Evolutionary conservation across 192 early-diverging fungal species (phyloP).

Genomic region (Coemansia sp.): DNA sequence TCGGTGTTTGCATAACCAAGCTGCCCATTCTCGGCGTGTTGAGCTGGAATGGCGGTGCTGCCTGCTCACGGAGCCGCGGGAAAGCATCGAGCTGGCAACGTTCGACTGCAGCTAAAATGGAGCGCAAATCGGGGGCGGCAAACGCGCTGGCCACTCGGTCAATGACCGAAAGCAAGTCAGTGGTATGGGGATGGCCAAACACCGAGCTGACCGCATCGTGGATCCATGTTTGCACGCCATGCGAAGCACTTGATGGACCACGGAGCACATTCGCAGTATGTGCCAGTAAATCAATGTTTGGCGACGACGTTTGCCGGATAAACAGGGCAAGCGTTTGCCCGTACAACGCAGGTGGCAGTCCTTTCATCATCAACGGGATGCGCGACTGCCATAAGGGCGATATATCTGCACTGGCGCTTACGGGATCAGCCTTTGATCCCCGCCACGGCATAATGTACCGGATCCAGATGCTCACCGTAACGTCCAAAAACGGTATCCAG

Average conservation of each 20-base stretch:
- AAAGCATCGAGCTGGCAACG: slow-evolving; percentile 24
- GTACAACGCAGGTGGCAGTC: slow-evolving; percentile 32
- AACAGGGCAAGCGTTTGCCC: slow-evolving; percentile 30
- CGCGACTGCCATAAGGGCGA: slow-evolving; percentile 40
- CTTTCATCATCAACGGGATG: slow-evolving; percentile 35
- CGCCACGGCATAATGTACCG: slow-evolving; percentile 49
- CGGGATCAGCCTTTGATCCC: slow-evolving; percentile 5
- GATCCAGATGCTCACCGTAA: slow-evolving; percentile 31
- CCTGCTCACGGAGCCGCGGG: slow-evolving; percentile 14
- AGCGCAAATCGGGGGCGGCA: slow-evolving; percentile 23
- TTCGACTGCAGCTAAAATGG: slow-evolving; percentile 35
- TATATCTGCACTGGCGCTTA: slow-evolving; percentile 8
- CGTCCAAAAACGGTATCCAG: slow-evolving; percentile 39
- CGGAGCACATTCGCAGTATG: not conserved
- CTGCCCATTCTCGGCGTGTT: not conserved
- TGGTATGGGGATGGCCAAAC: slow-evolving; percentile 12
- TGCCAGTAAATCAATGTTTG: slow-evolving; percentile 28
- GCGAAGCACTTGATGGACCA: not conserved
- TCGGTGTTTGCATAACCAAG: slow-evolving; percentile 21
- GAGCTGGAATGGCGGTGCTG: not conserved
- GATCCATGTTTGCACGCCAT: slow-evolving; percentile 24
- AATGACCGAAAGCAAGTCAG: slow-evolving; percentile 33
- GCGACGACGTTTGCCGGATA: slow-evolving; percentile 15
- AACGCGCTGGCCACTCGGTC: slow-evolving; percentile 38
- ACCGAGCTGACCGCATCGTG: slow-evolving; percentile 19